Percentiles rank a stretch among this genome's conserved stretches.
Evolutionary conservation across 2,329 filamentous ascomycete genomes (phyloP).

Genomic region (Colletotrichum sansevieriae): DNA sequence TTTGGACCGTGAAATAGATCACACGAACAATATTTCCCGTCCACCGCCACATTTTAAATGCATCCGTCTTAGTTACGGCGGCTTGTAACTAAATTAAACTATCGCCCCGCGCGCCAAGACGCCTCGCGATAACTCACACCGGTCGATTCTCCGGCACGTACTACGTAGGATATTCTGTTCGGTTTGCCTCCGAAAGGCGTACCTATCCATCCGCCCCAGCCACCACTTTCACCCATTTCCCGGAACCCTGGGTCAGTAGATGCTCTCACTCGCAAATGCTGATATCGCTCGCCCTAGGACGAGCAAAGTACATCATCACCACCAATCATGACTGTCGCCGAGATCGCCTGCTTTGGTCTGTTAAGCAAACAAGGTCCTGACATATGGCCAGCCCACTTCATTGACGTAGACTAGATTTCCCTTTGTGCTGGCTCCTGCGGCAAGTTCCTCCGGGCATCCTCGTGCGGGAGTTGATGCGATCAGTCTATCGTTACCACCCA

Average conservation of each 20-base stretch:
- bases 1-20: background rate
- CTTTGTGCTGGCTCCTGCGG: no score
- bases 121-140: slow-evolving; percentile 14
- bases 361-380: background rate
- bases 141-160: slow-evolving; percentile 13
- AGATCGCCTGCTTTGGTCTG: background rate
- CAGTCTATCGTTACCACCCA: background rate
- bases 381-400: no score
- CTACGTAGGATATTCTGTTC: background rate
- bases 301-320: background rate
- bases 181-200: background rate
- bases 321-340: background rate
- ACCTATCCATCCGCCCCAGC: background rate
- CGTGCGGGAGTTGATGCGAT: background rate
- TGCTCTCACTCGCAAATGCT: background rate
- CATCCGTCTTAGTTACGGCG: background rate
- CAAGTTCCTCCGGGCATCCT: background rate
- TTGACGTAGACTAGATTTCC: no score
- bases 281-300: background rate
- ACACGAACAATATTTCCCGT: slow-evolving; percentile 1
- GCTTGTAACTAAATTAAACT: slow-evolving; percentile 6
- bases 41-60: slow-evolving; percentile 16
- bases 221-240: no score
- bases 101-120: slow-evolving; percentile 37
- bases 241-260: background rate